Percentiles rank a stretch among this genome's conserved stretches.
These are phyloP conservation scores for Tympanopsis confertula DNA, from an alignment of 2,329 filamentous ascomycete genomes.

Conservation along the genomic window DNA sequence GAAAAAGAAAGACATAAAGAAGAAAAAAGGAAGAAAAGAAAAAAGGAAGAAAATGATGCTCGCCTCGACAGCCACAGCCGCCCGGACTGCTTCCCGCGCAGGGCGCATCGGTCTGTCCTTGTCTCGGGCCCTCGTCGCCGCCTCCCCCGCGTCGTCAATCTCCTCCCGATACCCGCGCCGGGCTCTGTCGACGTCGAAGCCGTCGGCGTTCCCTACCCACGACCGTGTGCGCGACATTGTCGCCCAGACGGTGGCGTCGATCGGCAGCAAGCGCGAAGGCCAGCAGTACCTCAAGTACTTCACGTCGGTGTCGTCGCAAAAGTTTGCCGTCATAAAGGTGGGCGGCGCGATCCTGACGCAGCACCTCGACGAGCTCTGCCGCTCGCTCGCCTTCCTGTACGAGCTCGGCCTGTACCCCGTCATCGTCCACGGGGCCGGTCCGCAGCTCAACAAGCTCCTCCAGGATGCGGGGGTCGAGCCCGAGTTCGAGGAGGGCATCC, in stretches of 20 bases:
- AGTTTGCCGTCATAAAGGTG: constrained; percentile 97
- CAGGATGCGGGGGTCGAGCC: constrained; percentile 87
- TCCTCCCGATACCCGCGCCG: no score
- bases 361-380: constrained; percentile 81
- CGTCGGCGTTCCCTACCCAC: constrained; percentile 28
- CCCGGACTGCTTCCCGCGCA: no score
- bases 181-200: no score
- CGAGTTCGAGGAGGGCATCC: constrained; percentile 89
- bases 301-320: constrained; percentile 88
- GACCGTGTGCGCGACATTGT: constrained; percentile 68
- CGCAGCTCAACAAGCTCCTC: constrained; percentile 84
- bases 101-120: no score
- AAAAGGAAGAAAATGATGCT: no score
- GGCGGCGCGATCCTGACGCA: constrained; percentile 92
- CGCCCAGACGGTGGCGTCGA: constrained; percentile 83
- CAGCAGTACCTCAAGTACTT: constrained; percentile 98
- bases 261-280: constrained; percentile 89
- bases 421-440: constrained; percentile 87
- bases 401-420: constrained; percentile 91
- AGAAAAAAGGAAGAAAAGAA: no score
- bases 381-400: constrained; percentile 80
- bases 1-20: no score
- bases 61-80: no score
- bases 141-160: no score
- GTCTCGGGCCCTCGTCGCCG: no score